Conservation (phyloP, 345 rosid genomes). For the Aquilaria sinensis region DNA sequence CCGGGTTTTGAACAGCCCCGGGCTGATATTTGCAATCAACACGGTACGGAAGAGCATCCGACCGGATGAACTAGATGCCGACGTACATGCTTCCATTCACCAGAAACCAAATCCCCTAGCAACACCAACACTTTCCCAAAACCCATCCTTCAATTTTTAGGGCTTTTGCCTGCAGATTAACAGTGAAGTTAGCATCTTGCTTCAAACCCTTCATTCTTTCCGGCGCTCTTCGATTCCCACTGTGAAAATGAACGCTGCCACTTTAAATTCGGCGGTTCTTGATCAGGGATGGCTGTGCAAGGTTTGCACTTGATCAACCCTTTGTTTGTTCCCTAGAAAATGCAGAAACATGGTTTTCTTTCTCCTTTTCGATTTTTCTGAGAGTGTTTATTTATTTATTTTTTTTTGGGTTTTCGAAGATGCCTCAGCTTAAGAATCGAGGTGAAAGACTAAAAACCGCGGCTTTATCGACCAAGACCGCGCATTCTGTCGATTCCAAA, state of each 20-base stretch:
- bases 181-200: background rate
- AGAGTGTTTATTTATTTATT: background rate
- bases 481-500: slow-evolving; percentile 28
- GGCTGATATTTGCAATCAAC: no score
- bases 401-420: slow-evolving; percentile 11
- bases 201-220: background rate
- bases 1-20: no score
- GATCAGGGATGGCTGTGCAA: slow-evolving; percentile 31
- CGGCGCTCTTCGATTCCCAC: slow-evolving; percentile 7
- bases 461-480: slow-evolving; percentile 31
- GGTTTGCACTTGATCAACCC: slow-evolving; percentile 25
- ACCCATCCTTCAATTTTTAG: slow-evolving; percentile 1
- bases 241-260: slow-evolving; percentile 26
- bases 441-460: slow-evolving; percentile 14
- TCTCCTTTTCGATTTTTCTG: background rate
- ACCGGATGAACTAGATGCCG: no score
- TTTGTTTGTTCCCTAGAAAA: slow-evolving; percentile 14
- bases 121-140: background rate
- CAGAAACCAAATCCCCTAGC: background rate
- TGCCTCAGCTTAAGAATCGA: slow-evolving; percentile 20
- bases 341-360: background rate
- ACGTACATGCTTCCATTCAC: no score
- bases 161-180: background rate
- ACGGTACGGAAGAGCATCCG: no score
- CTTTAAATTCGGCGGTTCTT: slow-evolving; percentile 28